Conservation (phyloP, 1,284 basidiomycete species). For the Peniophora sp. region DNA sequence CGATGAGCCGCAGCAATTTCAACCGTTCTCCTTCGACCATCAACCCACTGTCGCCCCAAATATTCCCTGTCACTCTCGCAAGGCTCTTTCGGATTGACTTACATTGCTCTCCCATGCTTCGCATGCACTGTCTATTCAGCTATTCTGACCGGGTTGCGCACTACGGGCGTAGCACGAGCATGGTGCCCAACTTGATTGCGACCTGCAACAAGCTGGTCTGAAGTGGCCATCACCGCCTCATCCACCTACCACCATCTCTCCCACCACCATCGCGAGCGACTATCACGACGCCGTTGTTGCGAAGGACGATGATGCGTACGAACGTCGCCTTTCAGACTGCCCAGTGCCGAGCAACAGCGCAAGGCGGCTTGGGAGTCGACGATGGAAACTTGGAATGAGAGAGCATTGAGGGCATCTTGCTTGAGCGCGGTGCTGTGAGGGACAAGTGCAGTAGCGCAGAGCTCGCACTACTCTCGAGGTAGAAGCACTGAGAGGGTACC, state of each 20-base stretch:
- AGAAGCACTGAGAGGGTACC: constrained; percentile 52
- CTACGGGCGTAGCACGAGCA: too few relatives aligned
- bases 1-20: too few relatives aligned
- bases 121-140: too few relatives aligned
- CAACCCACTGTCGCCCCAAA: too few relatives aligned
- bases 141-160: too few relatives aligned
- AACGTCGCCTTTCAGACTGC: constrained; percentile 22
- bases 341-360: background rate
- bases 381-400: constrained; percentile 78
- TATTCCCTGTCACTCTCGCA: too few relatives aligned
- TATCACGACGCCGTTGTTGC: constrained; percentile 58
- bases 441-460: constrained; percentile 76
- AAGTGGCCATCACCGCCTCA: constrained; percentile 45
- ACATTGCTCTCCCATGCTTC: too few relatives aligned
- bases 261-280: constrained; percentile 46
- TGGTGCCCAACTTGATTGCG: too few relatives aligned
- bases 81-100: too few relatives aligned
- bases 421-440: constrained; percentile 79
- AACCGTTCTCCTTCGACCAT: too few relatives aligned
- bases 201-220: constrained; percentile 69
- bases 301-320: constrained; percentile 27
- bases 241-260: constrained; percentile 55
- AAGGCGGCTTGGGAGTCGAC: constrained; percentile 16
- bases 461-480: constrained; percentile 71
- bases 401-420: constrained; percentile 74